Evolutionary conservation across 306 rosid genomes (phyloP), one percentile per base, ranked within the genome.

Genomic region (Vachellia collinsii): DNA sequence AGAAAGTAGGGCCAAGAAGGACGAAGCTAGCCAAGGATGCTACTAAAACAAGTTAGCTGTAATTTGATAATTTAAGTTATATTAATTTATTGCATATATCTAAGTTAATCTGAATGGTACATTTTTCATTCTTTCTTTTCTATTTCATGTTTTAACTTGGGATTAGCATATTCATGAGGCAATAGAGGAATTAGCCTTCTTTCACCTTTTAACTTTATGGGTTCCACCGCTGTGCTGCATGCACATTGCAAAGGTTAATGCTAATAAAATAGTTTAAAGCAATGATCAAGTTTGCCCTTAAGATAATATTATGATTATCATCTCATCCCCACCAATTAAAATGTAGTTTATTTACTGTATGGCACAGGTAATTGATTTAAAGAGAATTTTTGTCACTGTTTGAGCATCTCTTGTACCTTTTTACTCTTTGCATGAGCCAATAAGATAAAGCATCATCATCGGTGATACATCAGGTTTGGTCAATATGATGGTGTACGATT

Each of bases 1-100:
- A 77, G 81, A 63, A 76, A 80, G 81, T 77, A 74, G 84, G 82
- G 71, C 79, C 84, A 70, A n/a, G 50, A 38, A 80, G 38, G 51
- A n/a, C 34, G 61, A 48, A 37, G 76, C 47, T 34, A 67, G 77
- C 77, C 42, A 75, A 53, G 80, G 72, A 77, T 46, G 64, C 85
- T 41, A 75, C 56, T 62, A 82, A 72, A 44, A 37, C 36, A 80
- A 77, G 85, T 48, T 77, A 62, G 54, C 19, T 75, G 44, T 38
- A 47, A 67, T 39, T 54, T 68, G 51, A 79, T 66, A 20, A 54
- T 78, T 65, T 66, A 77, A 78, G 82, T 50, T 74, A 82, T 73
- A 53, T 81, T 76, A 22, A 72, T 69, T 74, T 48, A 75, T 74
- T 77, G 68, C 54, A 53, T 47, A 29, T 48, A 5, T 23, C 61